phyloP scores from a whole-genome alignment of 352 stramenopile genomes.

The Saprolegnia parasitica region DNA sequence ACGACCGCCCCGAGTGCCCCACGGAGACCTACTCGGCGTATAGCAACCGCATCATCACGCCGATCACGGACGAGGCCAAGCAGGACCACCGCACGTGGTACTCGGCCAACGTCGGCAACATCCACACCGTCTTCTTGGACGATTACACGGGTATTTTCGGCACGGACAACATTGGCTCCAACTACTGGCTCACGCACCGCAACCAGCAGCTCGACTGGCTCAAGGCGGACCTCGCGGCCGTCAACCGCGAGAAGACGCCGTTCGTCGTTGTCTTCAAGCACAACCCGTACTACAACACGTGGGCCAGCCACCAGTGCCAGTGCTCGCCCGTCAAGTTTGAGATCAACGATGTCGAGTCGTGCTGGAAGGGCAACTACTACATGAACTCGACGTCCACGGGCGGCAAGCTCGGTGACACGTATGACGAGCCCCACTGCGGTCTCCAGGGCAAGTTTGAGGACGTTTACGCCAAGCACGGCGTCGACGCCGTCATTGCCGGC shows the following conservation, averaged over 20 bases:
- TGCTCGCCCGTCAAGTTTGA: conserved; percentile 43
- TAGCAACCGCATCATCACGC: conserved; percentile 47
- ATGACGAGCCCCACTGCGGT: conserved; percentile 40
- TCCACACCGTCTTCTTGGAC: conserved; percentile 54
- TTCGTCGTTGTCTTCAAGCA: conserved; percentile 26
- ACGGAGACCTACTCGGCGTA: conserved; percentile 44
- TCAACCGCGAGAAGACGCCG: conserved; percentile 14
- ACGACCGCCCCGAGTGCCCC: conserved; percentile 19
- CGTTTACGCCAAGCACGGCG: conserved; percentile 30
- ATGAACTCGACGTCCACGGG: conserved; percentile 12
- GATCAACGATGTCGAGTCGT: conserved; percentile 36
- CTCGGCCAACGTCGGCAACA: conserved; percentile 48
- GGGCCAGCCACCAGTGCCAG: conserved; percentile 53
- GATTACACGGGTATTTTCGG: conserved; percentile 53
- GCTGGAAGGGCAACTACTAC: conserved; percentile 49
- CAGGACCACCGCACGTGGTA: conserved; percentile 41
- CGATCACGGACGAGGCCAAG: conserved; percentile 44
- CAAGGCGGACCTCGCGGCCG: neutral
- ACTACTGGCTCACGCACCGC: conserved; percentile 38
- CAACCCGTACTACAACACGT: conserved; percentile 59
- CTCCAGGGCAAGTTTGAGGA: conserved; percentile 32
- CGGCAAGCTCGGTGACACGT: conserved; percentile 30
- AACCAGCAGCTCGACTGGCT: conserved; percentile 6
- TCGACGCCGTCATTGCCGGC: conserved; percentile 32
- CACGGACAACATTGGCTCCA: conserved; percentile 39